phyloP scores from a whole-genome alignment of 1,284 basidiomycete genomes.

The Ceratobasidium sp. region DNA sequence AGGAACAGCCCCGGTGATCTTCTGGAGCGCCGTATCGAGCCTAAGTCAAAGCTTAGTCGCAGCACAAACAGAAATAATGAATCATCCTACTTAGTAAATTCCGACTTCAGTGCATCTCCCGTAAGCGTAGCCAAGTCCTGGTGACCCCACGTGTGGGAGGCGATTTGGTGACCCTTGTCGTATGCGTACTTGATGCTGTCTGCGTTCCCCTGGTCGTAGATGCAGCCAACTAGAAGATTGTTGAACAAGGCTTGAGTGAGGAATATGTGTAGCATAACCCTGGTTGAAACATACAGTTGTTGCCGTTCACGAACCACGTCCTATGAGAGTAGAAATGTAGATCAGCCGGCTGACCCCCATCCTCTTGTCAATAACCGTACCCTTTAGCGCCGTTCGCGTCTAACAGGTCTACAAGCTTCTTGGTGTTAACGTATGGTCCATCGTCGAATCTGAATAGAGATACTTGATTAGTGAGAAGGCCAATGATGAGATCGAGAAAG shows the following conservation, averaged over 20 bases:
- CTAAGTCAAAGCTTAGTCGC: background rate
- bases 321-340: too few species aligned
- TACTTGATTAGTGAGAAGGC: too few species aligned
- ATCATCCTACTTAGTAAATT: constrained; percentile 11
- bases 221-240: constrained; percentile 11
- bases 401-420: constrained; percentile 11
- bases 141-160: constrained; percentile 32
- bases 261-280: background rate
- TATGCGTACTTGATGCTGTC: constrained; percentile 26
- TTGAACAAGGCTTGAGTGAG: too few species aligned
- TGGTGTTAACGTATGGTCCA: constrained; percentile 27
- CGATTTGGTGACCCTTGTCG: constrained; percentile 33
- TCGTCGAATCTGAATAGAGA: constrained; percentile 42
- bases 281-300: constrained; percentile 28
- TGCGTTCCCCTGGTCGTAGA: constrained; percentile 7
- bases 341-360: too few species aligned
- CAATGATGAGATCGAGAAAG: too few species aligned
- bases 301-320: constrained; percentile 30
- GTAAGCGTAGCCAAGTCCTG: background rate
- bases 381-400: constrained; percentile 8
- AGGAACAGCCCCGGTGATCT: constrained; percentile 10
- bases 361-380: too few species aligned
- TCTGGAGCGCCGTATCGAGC: constrained; percentile 29
- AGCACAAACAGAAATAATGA: too few species aligned
- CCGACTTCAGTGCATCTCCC: background rate